Conservation (phyloP, 1,139 yeast species). For the Candida sanyaensis region DNA sequence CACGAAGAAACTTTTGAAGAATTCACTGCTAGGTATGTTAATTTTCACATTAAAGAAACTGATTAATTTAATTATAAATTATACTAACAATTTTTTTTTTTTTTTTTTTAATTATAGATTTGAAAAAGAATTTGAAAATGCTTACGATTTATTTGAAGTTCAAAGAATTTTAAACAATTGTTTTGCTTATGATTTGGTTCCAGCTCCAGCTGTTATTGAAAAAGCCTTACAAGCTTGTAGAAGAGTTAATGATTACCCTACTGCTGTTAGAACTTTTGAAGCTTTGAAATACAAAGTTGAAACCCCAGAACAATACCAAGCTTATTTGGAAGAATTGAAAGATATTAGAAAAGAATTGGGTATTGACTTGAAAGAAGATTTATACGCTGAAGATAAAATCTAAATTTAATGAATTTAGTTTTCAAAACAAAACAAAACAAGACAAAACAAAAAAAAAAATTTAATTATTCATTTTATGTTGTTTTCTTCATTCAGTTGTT, state of each 20-base stretch:
- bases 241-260: slow-evolving; percentile 98
- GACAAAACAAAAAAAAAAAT: too few relatives aligned
- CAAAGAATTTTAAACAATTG: slow-evolving; percentile 89
- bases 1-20: slow-evolving; percentile 94
- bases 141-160: slow-evolving; percentile 96
- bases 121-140: slow-evolving; percentile 96
- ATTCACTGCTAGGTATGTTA: slow-evolving; percentile 72
- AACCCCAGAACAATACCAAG: slow-evolving; percentile 88
- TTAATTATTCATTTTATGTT: not conserved
- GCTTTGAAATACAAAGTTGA: slow-evolving; percentile 94
- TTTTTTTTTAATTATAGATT: slow-evolving; percentile 51
- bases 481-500: not conserved
- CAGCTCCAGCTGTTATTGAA: slow-evolving; percentile 95
- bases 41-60: too few relatives aligned
- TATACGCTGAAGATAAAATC: slow-evolving; percentile 43
- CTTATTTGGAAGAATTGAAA: slow-evolving; percentile 93
- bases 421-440: too few relatives aligned
- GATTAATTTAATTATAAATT: too few relatives aligned
- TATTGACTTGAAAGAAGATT: slow-evolving; percentile 90
- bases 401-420: not conserved
- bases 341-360: slow-evolving; percentile 92
- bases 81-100: too few relatives aligned
- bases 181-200: slow-evolving; percentile 97
- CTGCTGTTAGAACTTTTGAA: slow-evolving; percentile 98
- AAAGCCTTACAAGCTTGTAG: slow-evolving; percentile 97